These are phyloP conservation scores for Oenanthe sinensis DNA, from an alignment of 129 eudicot species.

Conservation along the genomic window DNA sequence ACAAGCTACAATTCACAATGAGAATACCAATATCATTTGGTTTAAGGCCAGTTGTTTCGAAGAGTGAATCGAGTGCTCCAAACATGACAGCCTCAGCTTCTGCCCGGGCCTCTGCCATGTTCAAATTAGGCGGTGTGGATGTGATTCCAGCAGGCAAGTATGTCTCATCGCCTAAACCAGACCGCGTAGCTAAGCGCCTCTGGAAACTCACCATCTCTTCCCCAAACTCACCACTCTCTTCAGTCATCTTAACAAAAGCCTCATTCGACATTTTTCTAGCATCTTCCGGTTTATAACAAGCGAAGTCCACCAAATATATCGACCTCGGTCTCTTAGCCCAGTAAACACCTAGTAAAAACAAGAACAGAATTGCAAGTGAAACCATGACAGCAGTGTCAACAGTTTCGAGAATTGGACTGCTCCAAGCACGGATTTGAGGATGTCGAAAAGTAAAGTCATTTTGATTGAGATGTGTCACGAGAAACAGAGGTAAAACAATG, in stretches of 20 bases:
- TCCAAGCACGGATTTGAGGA: background rate
- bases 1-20: constrained; percentile 76
- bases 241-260: constrained; percentile 57
- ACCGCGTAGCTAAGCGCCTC: constrained; percentile 40
- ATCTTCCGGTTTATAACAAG: constrained; percentile 74
- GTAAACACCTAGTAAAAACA: background rate
- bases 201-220: constrained; percentile 60
- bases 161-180: constrained; percentile 83
- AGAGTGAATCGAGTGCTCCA: constrained; percentile 65
- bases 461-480: background rate
- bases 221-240: constrained; percentile 41
- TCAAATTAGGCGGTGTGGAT: constrained; percentile 54
- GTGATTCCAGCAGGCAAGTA: constrained; percentile 63
- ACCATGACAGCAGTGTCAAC: background rate
- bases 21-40: constrained; percentile 62
- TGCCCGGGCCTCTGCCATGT: constrained; percentile 57
- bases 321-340: background rate
- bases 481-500: background rate
- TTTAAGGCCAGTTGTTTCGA: constrained; percentile 46
- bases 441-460: background rate
- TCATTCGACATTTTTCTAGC: constrained; percentile 45
- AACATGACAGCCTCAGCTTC: constrained; percentile 87
- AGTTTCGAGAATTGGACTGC: background rate
- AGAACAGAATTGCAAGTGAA: background rate
- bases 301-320: constrained; percentile 27